Base-by-base conservation (phyloP, 495 filamentous ascomycete species). In the Melanomma pulvis-pyrius region DNA sequence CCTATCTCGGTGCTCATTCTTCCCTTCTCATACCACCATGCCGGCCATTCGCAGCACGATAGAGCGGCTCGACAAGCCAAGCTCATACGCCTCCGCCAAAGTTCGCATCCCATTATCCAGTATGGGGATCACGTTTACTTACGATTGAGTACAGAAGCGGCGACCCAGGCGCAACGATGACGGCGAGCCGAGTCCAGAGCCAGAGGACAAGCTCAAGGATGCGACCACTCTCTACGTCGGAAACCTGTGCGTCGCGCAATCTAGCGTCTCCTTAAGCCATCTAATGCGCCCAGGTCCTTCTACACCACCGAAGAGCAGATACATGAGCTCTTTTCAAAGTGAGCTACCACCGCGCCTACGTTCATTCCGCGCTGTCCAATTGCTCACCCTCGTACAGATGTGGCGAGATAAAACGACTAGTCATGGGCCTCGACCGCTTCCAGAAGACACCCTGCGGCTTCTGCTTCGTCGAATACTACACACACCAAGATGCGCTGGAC, bases 251-350 rank as follows among this genome's bases (percentile, higher is more conserved):
- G 91, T 80, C 9, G n/a, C 28, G 12, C 49, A 34, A 12, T 29
- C 44, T 52, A 53, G 17, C 28, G 47, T 11, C n/a, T 28, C 30
- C n/a, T 21, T 25, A 32, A 22, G 22, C 17, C 56, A 55, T 54
- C 80, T 85, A 52, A 84, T 68, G 21, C 8, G 41, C 19, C 9
- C 65, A 97, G 93, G 63, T 98, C 94, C n/a, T 98, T 98, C 79
- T 98, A 97, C 82, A 98, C 94, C 12, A 98, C 94, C 48, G 94
- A 98, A 76, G 94, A 98, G 80, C 94, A 98, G 74, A 96, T 98
- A 59, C 93, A 98, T 74, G 96, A 97, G 76, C 88, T 98, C 12
- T 98, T 98, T 75, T 83, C 90, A 15, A 98, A 98, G 85, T 88
- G 61, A 66, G 83, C 32, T 44, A 30, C 24, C 39, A 22, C 24